A percentile compares a stretch with the other conserved stretches of the same genome.
These are phyloP conservation scores for Neonectria faginata DNA, from an alignment of 2,329 filamentous ascomycete species.

Conservation along the genomic window DNA sequence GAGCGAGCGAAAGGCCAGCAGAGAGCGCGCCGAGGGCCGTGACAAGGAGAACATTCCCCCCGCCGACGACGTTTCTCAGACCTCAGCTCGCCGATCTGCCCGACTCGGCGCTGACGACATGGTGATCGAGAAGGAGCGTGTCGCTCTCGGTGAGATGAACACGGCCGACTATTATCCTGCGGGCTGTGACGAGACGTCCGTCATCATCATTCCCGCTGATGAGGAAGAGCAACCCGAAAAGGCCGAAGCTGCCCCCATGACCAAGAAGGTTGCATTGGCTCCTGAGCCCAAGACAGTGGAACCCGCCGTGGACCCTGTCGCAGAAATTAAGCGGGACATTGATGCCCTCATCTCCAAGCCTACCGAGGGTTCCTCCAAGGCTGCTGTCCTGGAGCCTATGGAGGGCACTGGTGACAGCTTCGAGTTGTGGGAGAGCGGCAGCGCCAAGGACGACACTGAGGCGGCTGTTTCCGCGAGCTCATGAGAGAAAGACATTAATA, in stretches of 20 bases:
- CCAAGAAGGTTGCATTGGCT: conserved; percentile 33
- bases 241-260: conserved; percentile 24
- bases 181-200: conserved; percentile 71
- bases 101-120: conserved; percentile 61
- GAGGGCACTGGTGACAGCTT: conserved; percentile 71
- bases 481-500: conserved; percentile 32
- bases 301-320: conserved; percentile 37
- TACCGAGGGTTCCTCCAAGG: conserved; percentile 54
- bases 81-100: conserved; percentile 53
- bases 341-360: conserved; percentile 54
- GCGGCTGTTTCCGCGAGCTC: conserved; percentile 37
- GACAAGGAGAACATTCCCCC: conserved; percentile 97
- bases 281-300: conserved; percentile 41
- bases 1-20: conserved; percentile 64
- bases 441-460: conserved; percentile 68
- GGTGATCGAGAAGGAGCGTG: conserved; percentile 72
- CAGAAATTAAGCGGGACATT: conserved; percentile 44
- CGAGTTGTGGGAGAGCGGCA: conserved; percentile 78
- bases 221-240: conserved; percentile 57
- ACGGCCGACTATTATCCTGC: conserved; percentile 75
- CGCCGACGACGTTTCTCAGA: conserved; percentile 71
- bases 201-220: conserved; percentile 72
- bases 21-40: conserved; percentile 68
- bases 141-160: conserved; percentile 75
- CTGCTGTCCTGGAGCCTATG: conserved; percentile 64